Conservation (phyloP, 345 rosid genomes). For the Clarkia xantiana region DNA sequence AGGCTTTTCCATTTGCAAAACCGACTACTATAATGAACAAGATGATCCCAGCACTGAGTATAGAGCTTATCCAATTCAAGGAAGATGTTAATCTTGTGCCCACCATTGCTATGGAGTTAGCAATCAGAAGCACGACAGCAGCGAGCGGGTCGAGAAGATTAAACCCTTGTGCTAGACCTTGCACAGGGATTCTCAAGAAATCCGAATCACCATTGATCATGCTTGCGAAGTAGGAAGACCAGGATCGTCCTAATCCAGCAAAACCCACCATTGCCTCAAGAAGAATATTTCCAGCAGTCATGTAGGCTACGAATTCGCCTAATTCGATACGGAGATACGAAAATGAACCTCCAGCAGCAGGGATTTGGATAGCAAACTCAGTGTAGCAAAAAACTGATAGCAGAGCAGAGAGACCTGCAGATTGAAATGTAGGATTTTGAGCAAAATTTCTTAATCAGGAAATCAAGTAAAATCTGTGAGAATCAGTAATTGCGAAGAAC, state of each 20-base stretch:
- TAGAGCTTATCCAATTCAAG: slow-evolving; percentile 53
- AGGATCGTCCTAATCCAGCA: slow-evolving; percentile 74
- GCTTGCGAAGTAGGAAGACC: slow-evolving; percentile 81
- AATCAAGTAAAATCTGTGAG: too few relatives aligned
- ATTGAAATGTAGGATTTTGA: too few relatives aligned
- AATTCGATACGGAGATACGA: slow-evolving; percentile 68
- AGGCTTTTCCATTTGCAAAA: slow-evolving; percentile 39
- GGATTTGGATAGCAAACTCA: slow-evolving; percentile 75
- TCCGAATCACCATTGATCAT: slow-evolving; percentile 52
- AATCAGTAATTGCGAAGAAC: slow-evolving; percentile 33
- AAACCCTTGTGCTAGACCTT: slow-evolving; percentile 56
- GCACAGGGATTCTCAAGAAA: slow-evolving; percentile 36
- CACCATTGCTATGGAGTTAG: slow-evolving; percentile 63
- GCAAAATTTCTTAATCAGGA: too few relatives aligned
- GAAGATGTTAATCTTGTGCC: slow-evolving; percentile 68
- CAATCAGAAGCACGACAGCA: slow-evolving; percentile 44
- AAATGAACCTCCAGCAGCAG: slow-evolving; percentile 83
- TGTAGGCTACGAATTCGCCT: slow-evolving; percentile 69
- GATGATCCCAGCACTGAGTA: slow-evolving; percentile 32
- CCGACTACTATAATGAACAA: slow-evolving; percentile 51
- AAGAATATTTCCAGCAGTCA: slow-evolving; percentile 78
- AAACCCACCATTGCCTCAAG: slow-evolving; percentile 75
- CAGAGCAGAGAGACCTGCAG: slow-evolving; percentile 35
- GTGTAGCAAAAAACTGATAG: slow-evolving; percentile 77
- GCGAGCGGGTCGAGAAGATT: slow-evolving; percentile 74